Base-by-base conservation (phyloP, 768 basidiomycete genomes). In the Tephrocybe sp. region DNA sequence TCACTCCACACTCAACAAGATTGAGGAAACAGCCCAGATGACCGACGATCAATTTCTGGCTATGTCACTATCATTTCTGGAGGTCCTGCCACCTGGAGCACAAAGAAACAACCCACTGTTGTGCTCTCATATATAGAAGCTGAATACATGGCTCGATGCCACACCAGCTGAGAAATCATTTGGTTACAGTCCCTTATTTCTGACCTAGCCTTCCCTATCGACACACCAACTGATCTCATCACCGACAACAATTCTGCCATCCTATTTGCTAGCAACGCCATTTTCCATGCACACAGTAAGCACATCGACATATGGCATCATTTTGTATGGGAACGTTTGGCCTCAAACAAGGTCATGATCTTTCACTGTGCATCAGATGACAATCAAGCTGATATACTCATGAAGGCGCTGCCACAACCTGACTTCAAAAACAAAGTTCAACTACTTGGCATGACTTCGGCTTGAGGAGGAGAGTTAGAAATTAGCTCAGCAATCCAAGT, bases 221-320 rank as follows among this genome's bases (percentile, higher is more conserved):
- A 45, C 8, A 39, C 22, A 4, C 38, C 45, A 39, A 58, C 51
- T 35, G 49, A 51, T 0, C 61, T 62, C 31, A 55, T 40, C 19
- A 60, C 60, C 38, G 68, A 79, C 58, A 78, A 77, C 51, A 57
- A 67, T 16, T 67, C 66, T 0, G 63, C 74, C 0, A 72, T 72
- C 20, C 54, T 46, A 1, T 59, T 76, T 3, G 52, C 69, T 0
- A 52, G 63, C 5, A 70, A 78, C 44, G 62, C 72, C 0, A 39
- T 56, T 1, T 62, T 64, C 48, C 75, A 78, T 48, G 43, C 59
- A 2, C 57, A 68, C 14, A 63, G 66, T 8, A 77, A 75, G 55
- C 77, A 77, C 59, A 71, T 79, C 49, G 69, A 75, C 22, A 65
- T 75, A 11, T 51, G 62, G 4, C 65, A 71, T 50, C 72, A 78